A percentile compares a stretch with the other conserved stretches of the same genome.
These are phyloP conservation scores for Pleurotus djamor DNA, from an alignment of 768 basidiomycete genomes.

Conservation along the genomic window DNA sequence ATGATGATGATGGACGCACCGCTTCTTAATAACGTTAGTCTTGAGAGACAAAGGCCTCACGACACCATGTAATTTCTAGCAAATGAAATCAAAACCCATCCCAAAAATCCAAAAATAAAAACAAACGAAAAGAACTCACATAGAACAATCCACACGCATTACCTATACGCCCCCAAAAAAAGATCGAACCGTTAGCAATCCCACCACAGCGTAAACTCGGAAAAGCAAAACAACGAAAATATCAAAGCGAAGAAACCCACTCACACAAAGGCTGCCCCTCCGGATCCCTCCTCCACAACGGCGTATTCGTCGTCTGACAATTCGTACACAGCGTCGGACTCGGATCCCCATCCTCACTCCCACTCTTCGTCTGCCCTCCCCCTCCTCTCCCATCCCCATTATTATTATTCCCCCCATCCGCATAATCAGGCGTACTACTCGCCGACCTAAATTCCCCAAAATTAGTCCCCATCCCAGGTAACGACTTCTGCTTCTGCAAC, in stretches of 20 bases:
- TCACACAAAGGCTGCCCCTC: slow-evolving; percentile 90
- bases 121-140: slow-evolving; percentile 45
- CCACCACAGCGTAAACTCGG: no score
- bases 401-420: slow-evolving; percentile 20
- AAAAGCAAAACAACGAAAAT: slow-evolving; percentile 12
- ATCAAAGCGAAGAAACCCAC: slow-evolving; percentile 19
- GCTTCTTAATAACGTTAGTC: slow-evolving; percentile 97
- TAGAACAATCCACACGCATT: slow-evolving; percentile 94
- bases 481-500: slow-evolving; percentile 48
- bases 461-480: slow-evolving; percentile 21
- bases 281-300: slow-evolving; percentile 89
- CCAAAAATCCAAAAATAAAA: slow-evolving; percentile 7
- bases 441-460: slow-evolving; percentile 45
- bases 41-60: slow-evolving; percentile 92
- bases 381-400: no score
- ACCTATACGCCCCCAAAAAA: slow-evolving; percentile 36
- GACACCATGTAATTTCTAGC: slow-evolving; percentile 92
- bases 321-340: slow-evolving; percentile 88
- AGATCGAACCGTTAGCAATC: no score
- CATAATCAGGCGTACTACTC: slow-evolving; percentile 68
- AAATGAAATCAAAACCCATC: slow-evolving; percentile 5
- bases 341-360: slow-evolving; percentile 65
- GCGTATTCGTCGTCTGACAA: slow-evolving; percentile 94
- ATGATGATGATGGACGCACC: slow-evolving; percentile 38
- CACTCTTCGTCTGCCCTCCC: slow-evolving; percentile 27